Percentiles rank a stretch among this genome's conserved stretches.
These are phyloP conservation scores for Coniella vitis DNA, from an alignment of 2,329 filamentous ascomycete species.

Conservation along the genomic window DNA sequence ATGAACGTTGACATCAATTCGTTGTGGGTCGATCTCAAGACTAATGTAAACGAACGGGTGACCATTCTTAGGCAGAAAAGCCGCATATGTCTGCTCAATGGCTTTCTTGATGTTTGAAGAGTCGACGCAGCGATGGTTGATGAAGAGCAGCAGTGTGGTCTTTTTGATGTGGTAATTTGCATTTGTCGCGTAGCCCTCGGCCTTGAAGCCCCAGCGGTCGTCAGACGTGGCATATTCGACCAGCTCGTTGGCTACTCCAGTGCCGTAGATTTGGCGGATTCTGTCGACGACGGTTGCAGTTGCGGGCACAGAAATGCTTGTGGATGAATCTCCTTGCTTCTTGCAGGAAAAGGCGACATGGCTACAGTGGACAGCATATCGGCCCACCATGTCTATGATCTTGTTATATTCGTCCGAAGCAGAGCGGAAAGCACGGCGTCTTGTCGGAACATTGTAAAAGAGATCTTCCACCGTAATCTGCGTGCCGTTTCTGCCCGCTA, in stretches of 20 bases:
- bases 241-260: conserved; percentile 78
- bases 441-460: conserved; percentile 91
- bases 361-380: conserved; percentile 85
- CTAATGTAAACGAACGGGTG: conserved; percentile 92
- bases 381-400: conserved; percentile 88
- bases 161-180: conserved; percentile 93
- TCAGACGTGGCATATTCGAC: conserved; percentile 69
- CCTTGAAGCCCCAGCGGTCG: conserved; percentile 75
- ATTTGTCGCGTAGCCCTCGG: conserved; percentile 76
- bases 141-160: conserved; percentile 83
- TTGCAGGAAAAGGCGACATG: conserved; percentile 96
- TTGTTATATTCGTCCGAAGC: conserved; percentile 94
- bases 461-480: conserved; percentile 95
- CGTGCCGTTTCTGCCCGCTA: conserved; percentile 81
- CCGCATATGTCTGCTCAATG: conserved; percentile 80
- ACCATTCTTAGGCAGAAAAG: conserved; percentile 85
- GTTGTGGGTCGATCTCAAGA: conserved; percentile 82
- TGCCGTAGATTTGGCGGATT: conserved; percentile 85
- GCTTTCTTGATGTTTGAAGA: conserved; percentile 83
- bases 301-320: conserved; percentile 72
- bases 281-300: conserved; percentile 69
- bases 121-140: conserved; percentile 92
- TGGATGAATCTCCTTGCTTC: conserved; percentile 83
- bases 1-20: conserved; percentile 96
- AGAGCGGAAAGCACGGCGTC: conserved; percentile 83